phyloP scores from a whole-genome alignment of 2,329 filamentous ascomycete species.

The Grosmannia penicillata region DNA sequence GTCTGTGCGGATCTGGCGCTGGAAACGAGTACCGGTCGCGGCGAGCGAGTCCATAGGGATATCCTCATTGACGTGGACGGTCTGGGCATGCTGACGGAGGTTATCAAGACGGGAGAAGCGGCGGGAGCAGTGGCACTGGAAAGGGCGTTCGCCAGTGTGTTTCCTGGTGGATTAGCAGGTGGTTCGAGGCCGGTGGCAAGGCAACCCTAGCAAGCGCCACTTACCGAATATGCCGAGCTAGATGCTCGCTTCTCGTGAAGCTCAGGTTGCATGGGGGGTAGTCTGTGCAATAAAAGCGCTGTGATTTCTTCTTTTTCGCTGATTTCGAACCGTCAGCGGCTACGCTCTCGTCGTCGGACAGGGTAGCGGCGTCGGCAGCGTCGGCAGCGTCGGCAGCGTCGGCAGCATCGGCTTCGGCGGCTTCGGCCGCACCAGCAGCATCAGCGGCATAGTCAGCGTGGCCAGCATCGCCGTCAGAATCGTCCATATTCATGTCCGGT shows the following conservation, averaged over 20 bases:
- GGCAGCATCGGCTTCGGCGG: conserved; percentile 48
- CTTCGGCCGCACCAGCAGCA: conserved; percentile 43
- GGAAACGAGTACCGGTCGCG: conserved; percentile 81
- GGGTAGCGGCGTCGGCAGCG: conserved; percentile 33
- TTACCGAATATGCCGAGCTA: conserved; percentile 85
- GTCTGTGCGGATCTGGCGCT: conserved; percentile 81
- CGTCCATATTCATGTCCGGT: conserved; percentile 63
- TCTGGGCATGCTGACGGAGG: conserved; percentile 89
- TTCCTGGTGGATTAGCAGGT: conserved; percentile 41
- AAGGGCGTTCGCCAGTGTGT: conserved; percentile 93
- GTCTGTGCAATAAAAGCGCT: conserved; percentile 90
- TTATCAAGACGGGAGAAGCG: conserved; percentile 93
- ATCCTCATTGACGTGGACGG: conserved; percentile 93
- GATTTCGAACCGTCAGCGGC: conserved; percentile 52
- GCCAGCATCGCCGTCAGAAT: conserved; percentile 50
- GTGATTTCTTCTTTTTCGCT: conserved; percentile 89
- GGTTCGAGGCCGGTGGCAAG: background rate
- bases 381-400: conserved; percentile 31
- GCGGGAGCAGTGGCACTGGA: conserved; percentile 87
- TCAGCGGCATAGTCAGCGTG: conserved; percentile 34
- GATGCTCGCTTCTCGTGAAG: conserved; percentile 90
- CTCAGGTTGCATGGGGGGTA: conserved; percentile 88
- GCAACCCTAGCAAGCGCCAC: conserved; percentile 13
- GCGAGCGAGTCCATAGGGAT: conserved; percentile 90
- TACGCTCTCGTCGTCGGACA: conserved; percentile 51